These are phyloP conservation scores for Aphanomyces astaci DNA, from an alignment of 352 stramenopile species.

Conservation along the genomic window DNA sequence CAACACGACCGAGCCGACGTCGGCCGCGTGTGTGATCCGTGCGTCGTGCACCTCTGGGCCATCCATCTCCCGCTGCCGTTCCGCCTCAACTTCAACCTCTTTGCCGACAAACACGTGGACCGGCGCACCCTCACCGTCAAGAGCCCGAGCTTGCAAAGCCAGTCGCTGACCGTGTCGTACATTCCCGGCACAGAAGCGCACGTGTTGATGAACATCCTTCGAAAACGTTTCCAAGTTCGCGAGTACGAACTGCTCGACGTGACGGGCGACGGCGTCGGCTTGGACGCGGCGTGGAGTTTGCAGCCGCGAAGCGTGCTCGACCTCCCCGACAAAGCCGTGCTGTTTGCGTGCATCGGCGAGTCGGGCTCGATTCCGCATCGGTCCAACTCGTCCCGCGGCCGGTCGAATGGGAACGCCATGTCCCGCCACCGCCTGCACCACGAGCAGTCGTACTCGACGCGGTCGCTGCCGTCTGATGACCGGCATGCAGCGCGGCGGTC, in stretches of 20 bases:
- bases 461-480: neutral
- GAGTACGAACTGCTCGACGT: slow-evolving; percentile 73
- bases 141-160: slow-evolving; percentile 67
- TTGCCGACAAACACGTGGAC: slow-evolving; percentile 1
- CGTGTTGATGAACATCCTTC: slow-evolving; percentile 63
- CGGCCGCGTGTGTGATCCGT: slow-evolving; percentile 63
- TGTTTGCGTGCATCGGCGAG: slow-evolving; percentile 72
- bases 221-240: slow-evolving; percentile 68
- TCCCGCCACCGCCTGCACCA: neutral
- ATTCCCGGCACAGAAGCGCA: slow-evolving; percentile 70
- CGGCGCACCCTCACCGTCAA: slow-evolving; percentile 70
- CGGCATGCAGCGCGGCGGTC: neutral
- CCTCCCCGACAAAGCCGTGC: slow-evolving; percentile 51
- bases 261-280: slow-evolving; percentile 34
- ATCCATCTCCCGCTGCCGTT: slow-evolving; percentile 65
- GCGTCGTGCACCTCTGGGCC: slow-evolving; percentile 66
- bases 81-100: slow-evolving; percentile 30
- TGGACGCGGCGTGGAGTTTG: slow-evolving; percentile 38
- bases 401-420: neutral
- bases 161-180: slow-evolving; percentile 71
- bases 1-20: slow-evolving; percentile 45
- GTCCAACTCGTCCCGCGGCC: neutral
- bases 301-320: slow-evolving; percentile 30
- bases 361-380: slow-evolving; percentile 29
- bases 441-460: neutral